phyloP scores from a whole-genome alignment of 2,329 filamentous ascomycete species.

The Penicillium sp. region DNA sequence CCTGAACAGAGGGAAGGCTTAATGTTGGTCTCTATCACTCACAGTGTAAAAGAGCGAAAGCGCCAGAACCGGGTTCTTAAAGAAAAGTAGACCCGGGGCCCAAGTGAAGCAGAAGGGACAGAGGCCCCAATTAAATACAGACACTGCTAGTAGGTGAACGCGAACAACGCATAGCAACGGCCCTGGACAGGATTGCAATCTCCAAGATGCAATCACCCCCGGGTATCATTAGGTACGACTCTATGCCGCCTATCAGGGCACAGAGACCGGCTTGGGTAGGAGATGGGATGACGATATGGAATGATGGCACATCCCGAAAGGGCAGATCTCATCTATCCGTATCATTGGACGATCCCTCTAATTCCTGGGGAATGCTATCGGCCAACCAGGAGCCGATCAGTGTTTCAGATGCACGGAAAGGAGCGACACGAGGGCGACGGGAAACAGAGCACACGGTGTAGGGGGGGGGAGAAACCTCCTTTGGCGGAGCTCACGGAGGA shows the following conservation, averaged over 20 bases:
- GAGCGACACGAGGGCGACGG: conserved; percentile 1
- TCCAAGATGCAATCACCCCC: conserved; percentile 7
- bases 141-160: background rate
- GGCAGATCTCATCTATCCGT: conserved; percentile 13
- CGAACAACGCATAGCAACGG: conserved; percentile 16
- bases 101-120: background rate
- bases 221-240: conserved; percentile 5
- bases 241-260: conserved; percentile 17
- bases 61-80: background rate
- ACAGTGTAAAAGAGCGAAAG: conserved; percentile 4
- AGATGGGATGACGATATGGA: conserved; percentile 26
- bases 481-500: conserved; percentile 7
- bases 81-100: conserved; percentile 1
- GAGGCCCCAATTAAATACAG: conserved; percentile 8
- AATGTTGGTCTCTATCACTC: conserved; percentile 1
- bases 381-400: conserved; percentile 21
- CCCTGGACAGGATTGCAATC: conserved; percentile 1
- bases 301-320: conserved; percentile 15
- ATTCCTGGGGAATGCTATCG: conserved; percentile 27
- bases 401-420: conserved; percentile 22
- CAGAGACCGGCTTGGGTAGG: conserved; percentile 9
- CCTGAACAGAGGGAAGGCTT: background rate
- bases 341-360: conserved; percentile 22
- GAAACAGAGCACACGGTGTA: background rate
- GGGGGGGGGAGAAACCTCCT: background rate